phyloP scores from a whole-genome alignment of 2,329 filamentous ascomycete species.

The Pseudogymnoascus sp. region DNA sequence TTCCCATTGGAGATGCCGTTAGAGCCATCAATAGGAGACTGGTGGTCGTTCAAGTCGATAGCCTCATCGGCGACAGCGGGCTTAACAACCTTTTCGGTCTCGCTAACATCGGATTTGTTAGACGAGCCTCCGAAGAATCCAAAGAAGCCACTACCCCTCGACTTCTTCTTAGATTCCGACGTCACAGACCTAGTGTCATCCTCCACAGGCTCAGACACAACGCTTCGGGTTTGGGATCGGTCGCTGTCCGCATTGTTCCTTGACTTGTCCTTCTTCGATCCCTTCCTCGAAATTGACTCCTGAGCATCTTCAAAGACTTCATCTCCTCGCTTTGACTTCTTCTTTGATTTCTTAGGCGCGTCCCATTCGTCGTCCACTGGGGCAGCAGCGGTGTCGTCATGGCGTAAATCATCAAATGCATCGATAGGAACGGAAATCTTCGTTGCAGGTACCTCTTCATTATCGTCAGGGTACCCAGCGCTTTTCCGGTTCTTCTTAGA shows the following conservation, averaged over 20 bases:
- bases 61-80: background rate
- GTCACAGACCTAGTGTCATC: slow-evolving; percentile 41
- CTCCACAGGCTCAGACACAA: background rate
- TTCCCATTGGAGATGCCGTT: slow-evolving; percentile 21
- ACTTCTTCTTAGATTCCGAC: slow-evolving; percentile 34
- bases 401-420: slow-evolving; percentile 26
- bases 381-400: slow-evolving; percentile 18
- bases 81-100: background rate
- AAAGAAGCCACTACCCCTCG: slow-evolving; percentile 40
- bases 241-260: slow-evolving; percentile 30
- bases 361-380: slow-evolving; percentile 29
- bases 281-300: slow-evolving; percentile 29
- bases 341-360: slow-evolving; percentile 31
- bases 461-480: background rate
- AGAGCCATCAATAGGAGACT: background rate
- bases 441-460: slow-evolving; percentile 16
- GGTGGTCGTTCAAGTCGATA: background rate
- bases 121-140: slow-evolving; percentile 33
- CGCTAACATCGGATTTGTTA: slow-evolving; percentile 29
- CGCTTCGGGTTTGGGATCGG: background rate
- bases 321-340: slow-evolving; percentile 30
- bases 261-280: slow-evolving; percentile 4
- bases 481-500: slow-evolving; percentile 14
- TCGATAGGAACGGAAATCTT: slow-evolving; percentile 28
- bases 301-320: slow-evolving; percentile 33